Evolutionary conservation across 768 basidiomycete genomes (phyloP).

Genomic region (Astraeus odoratus): DNA sequence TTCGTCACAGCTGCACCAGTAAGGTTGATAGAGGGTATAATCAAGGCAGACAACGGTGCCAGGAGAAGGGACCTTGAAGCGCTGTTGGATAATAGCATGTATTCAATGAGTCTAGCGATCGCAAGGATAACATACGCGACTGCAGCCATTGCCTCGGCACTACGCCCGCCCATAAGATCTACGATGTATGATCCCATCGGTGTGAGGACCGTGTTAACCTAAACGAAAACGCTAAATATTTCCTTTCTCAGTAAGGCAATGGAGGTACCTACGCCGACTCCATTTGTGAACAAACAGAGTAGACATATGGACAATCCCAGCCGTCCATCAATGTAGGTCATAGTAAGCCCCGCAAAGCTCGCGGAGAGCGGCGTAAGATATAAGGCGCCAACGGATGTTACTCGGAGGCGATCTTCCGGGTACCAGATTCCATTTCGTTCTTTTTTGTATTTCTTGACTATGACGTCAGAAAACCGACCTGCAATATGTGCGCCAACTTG

Average conservation of each 20-base stretch:
- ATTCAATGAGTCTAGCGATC: background rate
- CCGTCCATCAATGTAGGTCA: slow-evolving; percentile 41
- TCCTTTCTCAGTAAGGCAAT: background rate
- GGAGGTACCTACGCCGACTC: slow-evolving; percentile 46
- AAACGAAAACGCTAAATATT: background rate
- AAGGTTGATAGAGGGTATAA: too few relatives aligned
- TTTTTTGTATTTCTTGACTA: slow-evolving; percentile 42
- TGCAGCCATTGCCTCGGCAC: slow-evolving; percentile 60
- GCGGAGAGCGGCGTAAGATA: slow-evolving; percentile 49
- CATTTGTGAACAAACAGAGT: slow-evolving; percentile 54
- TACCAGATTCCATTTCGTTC: slow-evolving; percentile 51
- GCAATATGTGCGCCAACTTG: slow-evolving; percentile 55
- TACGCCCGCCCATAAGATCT: slow-evolving; percentile 52
- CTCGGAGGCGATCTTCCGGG: slow-evolving; percentile 64
- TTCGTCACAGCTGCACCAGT: too few relatives aligned
- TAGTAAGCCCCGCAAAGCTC: slow-evolving; percentile 42
- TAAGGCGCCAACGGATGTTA: slow-evolving; percentile 38
- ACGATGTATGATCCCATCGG: slow-evolving; percentile 52
- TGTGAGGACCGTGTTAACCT: slow-evolving; percentile 53
- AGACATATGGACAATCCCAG: slow-evolving; percentile 46
- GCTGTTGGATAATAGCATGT: slow-evolving; percentile 1
- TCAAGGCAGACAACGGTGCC: slow-evolving; percentile 9
- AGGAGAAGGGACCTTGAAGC: slow-evolving; percentile 19
- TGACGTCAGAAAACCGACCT: slow-evolving; percentile 51
- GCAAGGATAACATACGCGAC: slow-evolving; percentile 34